Evolutionary conservation across 1,139 yeast genomes (phyloP).

Genomic region (Suhomyces ambrosiae): DNA sequence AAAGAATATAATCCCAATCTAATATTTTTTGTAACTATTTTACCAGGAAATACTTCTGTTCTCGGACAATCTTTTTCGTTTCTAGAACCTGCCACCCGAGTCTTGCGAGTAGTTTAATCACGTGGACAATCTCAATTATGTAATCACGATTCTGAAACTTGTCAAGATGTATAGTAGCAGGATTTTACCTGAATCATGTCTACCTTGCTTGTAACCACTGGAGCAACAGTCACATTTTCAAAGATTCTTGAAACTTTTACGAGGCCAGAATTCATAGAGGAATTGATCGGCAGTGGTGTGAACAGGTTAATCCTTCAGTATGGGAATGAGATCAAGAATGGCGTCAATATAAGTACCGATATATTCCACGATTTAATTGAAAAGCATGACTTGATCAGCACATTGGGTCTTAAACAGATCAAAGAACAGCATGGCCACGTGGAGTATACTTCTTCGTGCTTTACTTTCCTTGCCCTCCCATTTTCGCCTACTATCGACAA

Average conservation of each 20-base stretch:
- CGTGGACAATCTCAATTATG: too few relatives aligned
- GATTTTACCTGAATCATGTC: too few relatives aligned
- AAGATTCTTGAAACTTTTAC: slow-evolving; percentile 50
- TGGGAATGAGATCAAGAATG: slow-evolving; percentile 53
- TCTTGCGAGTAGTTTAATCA: too few relatives aligned
- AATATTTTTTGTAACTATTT: too few relatives aligned
- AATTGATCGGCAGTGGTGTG: slow-evolving; percentile 37
- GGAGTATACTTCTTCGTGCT: slow-evolving; percentile 8
- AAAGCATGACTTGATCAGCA: slow-evolving; percentile 13
- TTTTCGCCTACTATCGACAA: slow-evolving; percentile 45
- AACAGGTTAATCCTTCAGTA: slow-evolving; percentile 60
- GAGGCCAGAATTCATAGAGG: slow-evolving; percentile 35
- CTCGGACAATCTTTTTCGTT: too few relatives aligned
- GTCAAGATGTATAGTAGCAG: too few relatives aligned
- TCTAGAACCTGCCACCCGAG: too few relatives aligned
- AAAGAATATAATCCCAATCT: too few relatives aligned
- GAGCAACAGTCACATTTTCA: slow-evolving; percentile 82
- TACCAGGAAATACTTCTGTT: too few relatives aligned
- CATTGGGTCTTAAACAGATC: slow-evolving; percentile 12
- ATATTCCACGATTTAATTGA: slow-evolving; percentile 23
- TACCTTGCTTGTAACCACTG: slow-evolving; percentile 64
- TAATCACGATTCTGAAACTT: too few relatives aligned
- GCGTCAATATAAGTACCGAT: slow-evolving; percentile 27
- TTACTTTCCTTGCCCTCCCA: slow-evolving; percentile 40
- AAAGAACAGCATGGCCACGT: neutral